Conservation (phyloP, 805 yeast genomes). For the Starmerella asiatica region DNA sequence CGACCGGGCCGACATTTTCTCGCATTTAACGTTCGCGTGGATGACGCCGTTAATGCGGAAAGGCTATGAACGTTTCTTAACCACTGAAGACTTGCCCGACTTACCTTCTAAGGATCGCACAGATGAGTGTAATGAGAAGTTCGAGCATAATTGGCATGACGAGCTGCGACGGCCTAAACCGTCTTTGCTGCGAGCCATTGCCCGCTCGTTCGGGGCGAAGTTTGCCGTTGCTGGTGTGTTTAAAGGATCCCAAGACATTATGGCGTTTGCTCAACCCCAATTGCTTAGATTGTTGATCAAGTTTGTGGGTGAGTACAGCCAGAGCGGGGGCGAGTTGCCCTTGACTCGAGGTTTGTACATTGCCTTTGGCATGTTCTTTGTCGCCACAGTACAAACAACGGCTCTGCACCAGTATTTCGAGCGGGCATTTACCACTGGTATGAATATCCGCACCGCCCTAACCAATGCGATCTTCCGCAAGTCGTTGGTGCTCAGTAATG, state of each 20-base stretch:
- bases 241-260: slow-evolving; percentile 59
- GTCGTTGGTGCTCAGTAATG: slow-evolving; percentile 52
- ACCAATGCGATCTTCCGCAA: slow-evolving; percentile 59
- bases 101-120: slow-evolving; percentile 59
- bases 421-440: slow-evolving; percentile 40
- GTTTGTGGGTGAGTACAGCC: slow-evolving; percentile 39
- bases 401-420: slow-evolving; percentile 55
- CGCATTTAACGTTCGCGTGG: slow-evolving; percentile 75
- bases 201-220: slow-evolving; percentile 61
- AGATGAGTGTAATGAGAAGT: slow-evolving; percentile 35
- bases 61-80: slow-evolving; percentile 49
- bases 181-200: slow-evolving; percentile 48
- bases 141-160: slow-evolving; percentile 47
- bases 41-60: slow-evolving; percentile 71
- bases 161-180: slow-evolving; percentile 25
- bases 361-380: slow-evolving; percentile 48
- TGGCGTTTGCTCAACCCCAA: slow-evolving; percentile 83
- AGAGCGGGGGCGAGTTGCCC: slow-evolving; percentile 24
- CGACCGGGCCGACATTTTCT: slow-evolving; percentile 55
- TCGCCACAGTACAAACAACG: slow-evolving; percentile 47
- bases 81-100: slow-evolving; percentile 55
- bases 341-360: slow-evolving; percentile 48
- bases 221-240: slow-evolving; percentile 58
- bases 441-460: slow-evolving; percentile 46
- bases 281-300: slow-evolving; percentile 51